These are phyloP conservation scores for Sphenostylis stenocarpa DNA, from an alignment of 306 rosid species.

Conservation along the genomic window DNA sequence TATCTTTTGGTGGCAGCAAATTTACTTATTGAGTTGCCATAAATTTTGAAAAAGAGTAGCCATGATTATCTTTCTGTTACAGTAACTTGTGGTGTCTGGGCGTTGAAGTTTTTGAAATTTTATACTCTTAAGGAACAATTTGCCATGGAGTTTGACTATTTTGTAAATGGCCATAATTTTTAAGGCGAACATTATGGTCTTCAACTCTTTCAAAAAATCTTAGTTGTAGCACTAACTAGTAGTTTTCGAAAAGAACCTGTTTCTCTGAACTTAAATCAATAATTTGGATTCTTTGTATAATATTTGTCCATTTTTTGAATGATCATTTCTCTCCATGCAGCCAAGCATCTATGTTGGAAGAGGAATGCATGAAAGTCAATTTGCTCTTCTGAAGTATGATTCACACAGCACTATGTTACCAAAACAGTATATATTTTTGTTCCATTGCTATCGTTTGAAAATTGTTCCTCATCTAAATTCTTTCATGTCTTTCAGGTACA, in stretches of 20 bases:
- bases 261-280: conserved; percentile 6
- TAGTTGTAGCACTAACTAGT: conserved; percentile 9
- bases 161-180: not conserved
- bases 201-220: not conserved
- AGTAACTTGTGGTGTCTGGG: not conserved
- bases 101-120: not conserved
- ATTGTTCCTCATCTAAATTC: conserved; percentile 29
- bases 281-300: conserved; percentile 18
- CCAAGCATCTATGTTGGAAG: conserved; percentile 94
- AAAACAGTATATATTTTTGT: conserved; percentile 14
- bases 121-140: not conserved
- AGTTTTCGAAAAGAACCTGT: conserved; percentile 1
- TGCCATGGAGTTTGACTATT: conserved; percentile 9
- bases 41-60: not conserved
- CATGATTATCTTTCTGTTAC: not conserved
- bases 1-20: conserved; percentile 6
- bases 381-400: conserved; percentile 82
- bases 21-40: not conserved
- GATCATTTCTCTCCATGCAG: conserved; percentile 49
- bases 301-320: conserved; percentile 27
- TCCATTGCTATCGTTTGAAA: conserved; percentile 24
- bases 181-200: not conserved
- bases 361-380: conserved; percentile 98
- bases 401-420: conserved; percentile 18
- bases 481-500: conserved; percentile 69